Evolutionary conservation across 306 rosid species (phyloP), one percentile per base, ranked within the genome.

Genomic region (Prunus padus): DNA sequence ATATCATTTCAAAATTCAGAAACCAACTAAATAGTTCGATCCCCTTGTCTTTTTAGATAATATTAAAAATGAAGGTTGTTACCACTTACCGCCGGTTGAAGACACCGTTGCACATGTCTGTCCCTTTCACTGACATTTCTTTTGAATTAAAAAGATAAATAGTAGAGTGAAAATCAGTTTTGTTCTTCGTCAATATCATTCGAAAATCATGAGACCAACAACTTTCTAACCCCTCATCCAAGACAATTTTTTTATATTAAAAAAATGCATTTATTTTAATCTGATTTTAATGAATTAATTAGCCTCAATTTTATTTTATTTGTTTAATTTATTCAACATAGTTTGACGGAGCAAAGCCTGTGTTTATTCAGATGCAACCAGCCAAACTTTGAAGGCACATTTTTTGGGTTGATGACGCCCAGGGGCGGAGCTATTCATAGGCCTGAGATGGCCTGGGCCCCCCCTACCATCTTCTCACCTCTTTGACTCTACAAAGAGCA

Each of bases 21-120:
- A 45, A 12, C 49, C 49, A 45, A 2, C 49, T n/a, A n/a, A n/a
- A n/a, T n/a, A n/a, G n/a, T n/a, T n/a, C n/a, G n/a, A n/a, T n/a
- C n/a, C 20, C 25, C 4, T 50, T 33, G 75, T 11, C 64, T 28
- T 56, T 45, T 47, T 11, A 33, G 49, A 30, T 62, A 8, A 51
- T 33, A 12, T 72, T 23, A 15, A 64, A 20, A 52, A 40, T 71
- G 4, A 28, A 46, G 74, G 82, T 26, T 52, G 88, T 84, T 82
- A 70, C 77, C 67, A 51, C 46, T 82, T 76, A 76, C 84, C 60
- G 30, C 30, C 56, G 65, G 75, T 81, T 86, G 73, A 49, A 66
- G 74, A 80, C 79, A 79, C 72, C 72, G 64, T 66, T 45, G 90
- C 93, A 87, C 97, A 83, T 87, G 94, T 69, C 77, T 76, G 71